Evolutionary conservation across 2,329 filamentous ascomycete genomes (phyloP).

Genomic region (Hawksworthiomyces lignivorus): DNA sequence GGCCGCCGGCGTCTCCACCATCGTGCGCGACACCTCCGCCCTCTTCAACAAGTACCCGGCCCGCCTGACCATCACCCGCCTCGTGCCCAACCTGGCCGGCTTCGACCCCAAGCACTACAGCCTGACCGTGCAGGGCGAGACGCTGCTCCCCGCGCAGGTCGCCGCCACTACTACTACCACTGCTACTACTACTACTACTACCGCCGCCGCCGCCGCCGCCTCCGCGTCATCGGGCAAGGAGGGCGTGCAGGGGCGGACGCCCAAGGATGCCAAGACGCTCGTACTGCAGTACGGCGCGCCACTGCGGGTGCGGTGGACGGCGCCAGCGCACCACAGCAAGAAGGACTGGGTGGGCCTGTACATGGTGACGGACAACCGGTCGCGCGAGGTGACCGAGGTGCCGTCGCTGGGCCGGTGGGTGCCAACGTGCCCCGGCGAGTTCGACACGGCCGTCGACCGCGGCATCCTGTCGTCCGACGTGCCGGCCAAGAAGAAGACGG

Average conservation of each 20-base stretch:
- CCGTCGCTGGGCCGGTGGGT: slow-evolving; percentile 85
- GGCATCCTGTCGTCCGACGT: slow-evolving; percentile 68
- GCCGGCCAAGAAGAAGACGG: slow-evolving; percentile 27
- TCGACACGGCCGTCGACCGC: slow-evolving; percentile 66
- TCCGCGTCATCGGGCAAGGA: slow-evolving; percentile 58
- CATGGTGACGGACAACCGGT: slow-evolving; percentile 89
- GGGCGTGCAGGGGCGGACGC: slow-evolving; percentile 48
- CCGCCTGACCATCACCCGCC: slow-evolving; percentile 71
- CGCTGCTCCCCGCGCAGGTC: not conserved
- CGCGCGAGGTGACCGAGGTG: slow-evolving; percentile 74
- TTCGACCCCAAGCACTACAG: slow-evolving; percentile 74
- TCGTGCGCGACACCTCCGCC: slow-evolving; percentile 80
- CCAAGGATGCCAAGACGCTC: slow-evolving; percentile 62
- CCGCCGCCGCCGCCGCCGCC: not conserved
- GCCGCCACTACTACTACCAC: slow-evolving; percentile 26
- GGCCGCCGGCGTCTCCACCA: slow-evolving; percentile 74
- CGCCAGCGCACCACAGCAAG: slow-evolving; percentile 77
- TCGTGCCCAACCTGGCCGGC: slow-evolving; percentile 73
- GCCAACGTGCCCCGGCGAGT: slow-evolving; percentile 67
- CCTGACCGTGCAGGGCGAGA: slow-evolving; percentile 62
- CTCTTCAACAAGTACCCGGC: slow-evolving; percentile 87
- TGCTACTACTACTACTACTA: not conserved
- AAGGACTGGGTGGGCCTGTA: slow-evolving; percentile 96
- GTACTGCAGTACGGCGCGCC: slow-evolving; percentile 85
- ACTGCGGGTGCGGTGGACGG: slow-evolving; percentile 83